Percentiles rank a stretch among this genome's conserved stretches.
Evolutionary conservation across 2,329 filamentous ascomycete species (phyloP).

Genomic region (Pyricularia sp.): DNA sequence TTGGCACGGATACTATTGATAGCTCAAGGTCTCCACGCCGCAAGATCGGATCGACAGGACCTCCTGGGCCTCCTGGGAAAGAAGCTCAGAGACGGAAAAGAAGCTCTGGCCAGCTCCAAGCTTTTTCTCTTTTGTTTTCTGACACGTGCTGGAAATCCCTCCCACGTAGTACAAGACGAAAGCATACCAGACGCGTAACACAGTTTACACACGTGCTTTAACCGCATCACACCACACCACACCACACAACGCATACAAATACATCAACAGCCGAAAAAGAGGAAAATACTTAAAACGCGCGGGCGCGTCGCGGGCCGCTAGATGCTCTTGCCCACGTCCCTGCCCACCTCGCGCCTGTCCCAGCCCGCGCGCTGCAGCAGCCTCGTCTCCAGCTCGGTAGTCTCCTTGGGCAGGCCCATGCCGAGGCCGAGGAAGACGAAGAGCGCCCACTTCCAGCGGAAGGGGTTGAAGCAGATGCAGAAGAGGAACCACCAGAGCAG

Average conservation of each 20-base stretch:
- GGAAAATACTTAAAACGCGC: too few species aligned
- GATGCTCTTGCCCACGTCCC: constrained; percentile 1
- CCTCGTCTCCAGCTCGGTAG: constrained; percentile 57
- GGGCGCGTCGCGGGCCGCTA: neutral
- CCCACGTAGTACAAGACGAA: neutral
- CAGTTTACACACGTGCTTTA: too few species aligned
- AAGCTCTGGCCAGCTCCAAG: neutral
- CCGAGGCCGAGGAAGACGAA: constrained; percentile 77
- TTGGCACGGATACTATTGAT: neutral
- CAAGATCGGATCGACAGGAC: neutral
- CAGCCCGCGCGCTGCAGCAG: neutral
- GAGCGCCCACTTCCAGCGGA: constrained; percentile 81
- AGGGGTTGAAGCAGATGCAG: constrained; percentile 70
- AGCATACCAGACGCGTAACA: neutral
- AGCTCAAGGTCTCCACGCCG: neutral
- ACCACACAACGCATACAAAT: neutral
- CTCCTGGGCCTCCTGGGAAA: neutral
- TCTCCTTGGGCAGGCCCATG: constrained; percentile 50
- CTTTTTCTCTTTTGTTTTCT: neutral
- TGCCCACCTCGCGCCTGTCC: neutral
- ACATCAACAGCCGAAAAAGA: neutral
- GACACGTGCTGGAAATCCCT: neutral
- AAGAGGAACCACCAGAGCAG: constrained; percentile 81
- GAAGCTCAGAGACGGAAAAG: neutral
- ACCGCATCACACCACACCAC: too few species aligned